Conservation (phyloP, 129 eudicot species). For the Logfia minima region DNA sequence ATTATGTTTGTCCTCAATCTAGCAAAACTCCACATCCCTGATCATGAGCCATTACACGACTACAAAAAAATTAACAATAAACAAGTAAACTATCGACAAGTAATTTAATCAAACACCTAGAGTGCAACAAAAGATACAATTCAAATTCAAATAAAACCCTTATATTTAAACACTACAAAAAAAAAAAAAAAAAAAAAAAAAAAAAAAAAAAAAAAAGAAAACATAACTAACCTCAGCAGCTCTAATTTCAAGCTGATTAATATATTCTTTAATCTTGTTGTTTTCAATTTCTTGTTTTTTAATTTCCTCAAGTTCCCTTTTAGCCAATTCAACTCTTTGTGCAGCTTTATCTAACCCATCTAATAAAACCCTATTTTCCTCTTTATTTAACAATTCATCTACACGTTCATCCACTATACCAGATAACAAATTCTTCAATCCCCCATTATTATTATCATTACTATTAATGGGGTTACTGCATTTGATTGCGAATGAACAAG, state of each 20-base stretch:
- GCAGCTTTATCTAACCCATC: slow-evolving; percentile 82
- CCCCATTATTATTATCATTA: slow-evolving; percentile 31
- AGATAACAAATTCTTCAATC: slow-evolving; percentile 56
- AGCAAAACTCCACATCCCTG: neutral
- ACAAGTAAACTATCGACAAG: neutral
- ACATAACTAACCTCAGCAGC: slow-evolving; percentile 66
- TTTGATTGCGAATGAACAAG: slow-evolving; percentile 22
- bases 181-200: neutral
- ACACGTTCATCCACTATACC: slow-evolving; percentile 76
- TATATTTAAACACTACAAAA: neutral
- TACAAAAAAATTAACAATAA: neutral
- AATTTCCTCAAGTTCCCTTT: slow-evolving; percentile 69
- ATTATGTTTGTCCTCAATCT: neutral
- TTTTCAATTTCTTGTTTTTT: slow-evolving; percentile 72
- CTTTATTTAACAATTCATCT: slow-evolving; percentile 55
- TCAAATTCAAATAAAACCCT: neutral
- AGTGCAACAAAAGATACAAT: slow-evolving; percentile 1
- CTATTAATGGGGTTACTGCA: slow-evolving; percentile 21
- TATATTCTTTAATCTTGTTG: slow-evolving; percentile 48
- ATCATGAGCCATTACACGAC: too few species aligned
- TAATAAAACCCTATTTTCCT: slow-evolving; percentile 76
- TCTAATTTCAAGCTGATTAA: slow-evolving; percentile 65
- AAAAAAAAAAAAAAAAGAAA: neutral
- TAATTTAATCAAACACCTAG: neutral
- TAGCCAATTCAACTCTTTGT: slow-evolving; percentile 73